Conservation (phyloP, 2,329 filamentous ascomycete genomes). For the Fonsecaea erecta region DNA sequence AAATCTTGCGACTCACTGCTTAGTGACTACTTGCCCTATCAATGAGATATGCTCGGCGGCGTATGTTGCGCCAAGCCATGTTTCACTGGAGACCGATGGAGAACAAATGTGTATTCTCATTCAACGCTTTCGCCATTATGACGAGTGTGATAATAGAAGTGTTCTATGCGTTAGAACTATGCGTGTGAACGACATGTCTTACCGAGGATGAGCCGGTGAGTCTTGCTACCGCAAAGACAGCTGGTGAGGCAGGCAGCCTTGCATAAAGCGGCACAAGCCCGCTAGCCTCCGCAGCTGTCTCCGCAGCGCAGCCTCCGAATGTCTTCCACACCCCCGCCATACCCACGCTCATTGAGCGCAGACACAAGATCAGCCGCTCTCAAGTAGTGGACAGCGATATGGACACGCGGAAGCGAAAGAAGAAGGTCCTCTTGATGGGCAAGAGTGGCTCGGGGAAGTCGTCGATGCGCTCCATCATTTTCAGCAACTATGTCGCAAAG, state of each 20-base stretch:
- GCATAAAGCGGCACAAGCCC: no score
- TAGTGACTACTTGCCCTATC: neutral
- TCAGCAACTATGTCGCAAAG: conserved; percentile 97
- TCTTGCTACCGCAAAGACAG: no score
- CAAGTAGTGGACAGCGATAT: conserved; percentile 38
- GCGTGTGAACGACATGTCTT: neutral
- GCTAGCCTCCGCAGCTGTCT: neutral
- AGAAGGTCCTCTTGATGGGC: conserved; percentile 87
- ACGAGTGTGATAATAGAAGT: neutral
- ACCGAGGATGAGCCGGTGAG: no score
- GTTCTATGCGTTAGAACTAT: neutral
- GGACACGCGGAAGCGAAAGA: conserved; percentile 69
- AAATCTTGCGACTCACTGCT: neutral
- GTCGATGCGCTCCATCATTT: conserved; percentile 98
- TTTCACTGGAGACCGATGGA: neutral
- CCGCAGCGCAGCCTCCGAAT: neutral
- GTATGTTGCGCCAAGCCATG: neutral
- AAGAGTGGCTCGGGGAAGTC: conserved; percentile 98
- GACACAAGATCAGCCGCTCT: neutral
- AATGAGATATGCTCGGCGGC: neutral
- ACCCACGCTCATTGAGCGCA: neutral
- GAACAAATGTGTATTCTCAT: neutral
- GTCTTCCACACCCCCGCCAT: neutral
- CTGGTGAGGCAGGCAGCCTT: neutral
- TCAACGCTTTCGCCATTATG: neutral